A percentile compares a stretch with the other conserved stretches of the same genome.
Conservation (phyloP, 208 protist genomes). For the Trypanosoma theileri region DNA sequence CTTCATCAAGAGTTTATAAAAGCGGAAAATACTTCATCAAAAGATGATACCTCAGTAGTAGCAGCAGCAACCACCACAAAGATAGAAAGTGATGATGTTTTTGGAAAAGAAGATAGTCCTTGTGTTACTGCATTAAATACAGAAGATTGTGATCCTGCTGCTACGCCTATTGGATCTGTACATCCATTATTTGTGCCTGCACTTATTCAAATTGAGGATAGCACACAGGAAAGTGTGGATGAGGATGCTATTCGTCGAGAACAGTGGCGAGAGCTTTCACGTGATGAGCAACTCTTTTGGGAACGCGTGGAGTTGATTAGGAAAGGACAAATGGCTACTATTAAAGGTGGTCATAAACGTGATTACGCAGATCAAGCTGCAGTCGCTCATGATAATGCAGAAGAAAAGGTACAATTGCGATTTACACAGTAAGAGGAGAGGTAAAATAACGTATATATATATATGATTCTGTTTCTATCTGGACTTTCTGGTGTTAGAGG, state of each 20-base stretch:
- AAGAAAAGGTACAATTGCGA: constrained; percentile 81
- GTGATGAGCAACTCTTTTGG: constrained; percentile 84
- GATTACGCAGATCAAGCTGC: constrained; percentile 56
- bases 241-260: constrained; percentile 41
- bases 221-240: constrained; percentile 35
- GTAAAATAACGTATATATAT: neutral
- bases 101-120: neutral
- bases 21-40: neutral
- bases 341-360: constrained; percentile 59
- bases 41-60: neutral
- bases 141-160: constrained; percentile 43
- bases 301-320: constrained; percentile 87
- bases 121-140: constrained; percentile 39
- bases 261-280: constrained; percentile 72
- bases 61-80: neutral
- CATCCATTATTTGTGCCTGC: constrained; percentile 69
- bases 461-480: neutral
- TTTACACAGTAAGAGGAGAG: constrained; percentile 60
- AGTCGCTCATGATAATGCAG: constrained; percentile 49
- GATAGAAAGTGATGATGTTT: neutral
- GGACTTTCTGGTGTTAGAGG: neutral
- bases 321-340: constrained; percentile 64
- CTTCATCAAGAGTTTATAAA: constrained; percentile 1
- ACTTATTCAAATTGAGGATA: constrained; percentile 70
- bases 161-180: constrained; percentile 67